Evolutionary conservation across 2,329 filamentous ascomycete genomes (phyloP), one percentile per base, ranked within the genome.

Genomic region (Xylariaceae sp.): DNA sequence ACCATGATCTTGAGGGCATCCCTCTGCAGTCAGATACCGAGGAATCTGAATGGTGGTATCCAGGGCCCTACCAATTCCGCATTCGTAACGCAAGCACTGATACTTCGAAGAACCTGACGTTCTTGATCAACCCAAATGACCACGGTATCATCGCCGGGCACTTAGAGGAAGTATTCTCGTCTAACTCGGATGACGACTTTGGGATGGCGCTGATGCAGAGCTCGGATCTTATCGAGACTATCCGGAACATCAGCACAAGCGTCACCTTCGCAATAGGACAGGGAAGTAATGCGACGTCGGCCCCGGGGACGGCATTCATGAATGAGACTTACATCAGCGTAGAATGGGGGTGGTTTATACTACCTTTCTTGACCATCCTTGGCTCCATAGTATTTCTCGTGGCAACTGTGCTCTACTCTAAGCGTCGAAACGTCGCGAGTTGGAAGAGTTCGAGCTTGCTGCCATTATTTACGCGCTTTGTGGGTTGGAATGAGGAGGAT

Each of bases 81-180:
- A 23, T 49, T 26, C 15, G 23, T 16, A 23, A 29, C 18, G 13
- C 45, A 18, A 30, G 13, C 36, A 20, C 11, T 15, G n/a, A 33
- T 11, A 30, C 27, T 1, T 23, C 35, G 3, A 35, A 46, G 30
- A 29, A 49, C 16, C 21, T 49, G n/a, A 41, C 16, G 20, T 49
- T 39, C n/a, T 18, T 11, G 21, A 41, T 49, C 45, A 49, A 49
- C 27, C 45, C 45, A 10, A 49, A 49, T 27, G 45, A 49, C 27
- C 24, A 49, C 21, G 45, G 45, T 13, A 49, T 49, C 13, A 49
- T 49, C 24, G 45, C 45, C 10, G 33, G 33, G 15, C 45, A 49
- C 13, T 23, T 41, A 21, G 13, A 30, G 27, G 33, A 49, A n/a
- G 45, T 49, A 9, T 49, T 49, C 33, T 40, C 33, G 9, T 49